Evolutionary conservation across 768 basidiomycete genomes (phyloP), one percentile per base, ranked within the genome.

Genomic region (Tricholoma matsutake): DNA sequence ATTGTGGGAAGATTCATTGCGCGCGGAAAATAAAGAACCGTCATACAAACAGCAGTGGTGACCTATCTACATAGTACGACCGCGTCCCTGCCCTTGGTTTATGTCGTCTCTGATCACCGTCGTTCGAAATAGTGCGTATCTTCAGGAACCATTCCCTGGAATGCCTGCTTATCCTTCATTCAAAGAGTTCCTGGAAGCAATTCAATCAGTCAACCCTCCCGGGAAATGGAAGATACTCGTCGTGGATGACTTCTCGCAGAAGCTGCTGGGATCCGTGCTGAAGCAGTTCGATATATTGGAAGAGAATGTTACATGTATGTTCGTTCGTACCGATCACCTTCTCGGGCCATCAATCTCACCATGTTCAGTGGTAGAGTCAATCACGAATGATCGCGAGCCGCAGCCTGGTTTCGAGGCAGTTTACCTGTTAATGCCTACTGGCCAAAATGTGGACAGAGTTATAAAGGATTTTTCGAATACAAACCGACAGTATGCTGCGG

Each of bases 161-260:
- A 10, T 29, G 53, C 20, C 34, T 52, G 22, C 51, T 65, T 7
- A 61, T 28, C 25, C 59, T 54, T 51, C 31, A 54, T 29, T 68
- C 22, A 25, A 25, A 96, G 94, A 90, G 71, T 94, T 96, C 72
- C 81, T 96, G 63, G 91, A 94, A 54, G 87, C 91, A 16, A 89
- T 96, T 68, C 83, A 91, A 72, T 91, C 92, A 49, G 92, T 94
- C 52, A 86, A 89, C 69, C 92, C 96, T 2, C 86, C 89, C 18
- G 86, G 85, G 60, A 79, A 86, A 82, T 99, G 97, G 97, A 99
- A 99, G 84, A 91, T 97, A 66, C 85, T 98, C 47, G 94, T 99
- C 61, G 91, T 98, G 57, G 97, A 99, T 73, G 93, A 95, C 65
- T 85, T 92, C 75, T 89, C 95, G 25, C 89, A 95, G 74, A 86